Base-by-base conservation (phyloP, 208 protist genomes). In the Leishmania martiniquensis region DNA sequence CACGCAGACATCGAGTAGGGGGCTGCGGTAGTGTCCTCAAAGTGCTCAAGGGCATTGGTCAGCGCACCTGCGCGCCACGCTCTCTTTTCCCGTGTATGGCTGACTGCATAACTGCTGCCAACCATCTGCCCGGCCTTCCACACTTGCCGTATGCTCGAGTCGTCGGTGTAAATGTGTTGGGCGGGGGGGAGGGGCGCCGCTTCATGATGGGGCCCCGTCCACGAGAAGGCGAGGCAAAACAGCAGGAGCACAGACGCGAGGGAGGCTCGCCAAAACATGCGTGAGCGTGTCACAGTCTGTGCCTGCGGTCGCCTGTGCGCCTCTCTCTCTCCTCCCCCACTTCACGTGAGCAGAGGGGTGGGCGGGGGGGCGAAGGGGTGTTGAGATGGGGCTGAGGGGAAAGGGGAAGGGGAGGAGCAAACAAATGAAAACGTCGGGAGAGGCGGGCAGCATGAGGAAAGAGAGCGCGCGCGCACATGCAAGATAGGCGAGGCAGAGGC, bases 241-340 rank as follows among this genome's bases (percentile, higher is more conserved):
- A 68, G 39, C 32, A 63, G 37, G 57, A 63, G 13, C 29, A n/a
- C n/a, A n/a, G n/a, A n/a, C n/a, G 29, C 20, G 37, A 42, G 63
- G 15, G 29, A 68, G 20, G 17, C 29, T 15, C 10, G 20, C 29
- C 63, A 25, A 20, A 32, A 15, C 39, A 29, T 17, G 63, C 63
- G 63, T 68, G 63, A 47, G n/a, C 63, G 63, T 68, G 34, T 42
- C 32, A 68, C 63, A 22, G 63, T n/a, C 63, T 47, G 37, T 45
- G 39, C 32, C n/a, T 47, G 37, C 63, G 42, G 37, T 15, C 63
- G 29, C 63, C 20, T 44, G 37, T 29, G n/a, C 32, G 39, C 17
- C 37, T 47, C 37, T n/a, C 34, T 29, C 34, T 25, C 1, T 57
- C 52, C 32, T 65, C 34, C 65, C 20, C 25, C 39, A 0, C 3